Percentiles rank a stretch among this genome's conserved stretches.
These are phyloP conservation scores for Aspergillus diversus DNA, from an alignment of 495 filamentous ascomycete species.

Conservation along the genomic window DNA sequence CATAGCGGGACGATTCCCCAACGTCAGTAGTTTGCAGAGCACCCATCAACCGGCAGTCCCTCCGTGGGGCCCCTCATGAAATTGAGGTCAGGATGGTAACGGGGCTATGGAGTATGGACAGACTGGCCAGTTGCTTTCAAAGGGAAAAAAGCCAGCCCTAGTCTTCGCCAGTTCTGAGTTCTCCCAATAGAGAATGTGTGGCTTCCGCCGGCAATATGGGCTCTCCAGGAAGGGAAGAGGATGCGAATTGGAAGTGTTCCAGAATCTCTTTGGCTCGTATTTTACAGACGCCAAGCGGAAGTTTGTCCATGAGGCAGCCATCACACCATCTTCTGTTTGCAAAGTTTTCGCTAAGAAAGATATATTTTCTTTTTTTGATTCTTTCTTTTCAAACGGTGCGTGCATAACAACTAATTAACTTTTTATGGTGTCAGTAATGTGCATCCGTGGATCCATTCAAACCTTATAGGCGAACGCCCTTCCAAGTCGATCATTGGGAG, in stretches of 20 bases:
- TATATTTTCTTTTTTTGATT: no score
- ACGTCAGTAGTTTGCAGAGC: not conserved
- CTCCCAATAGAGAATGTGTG: no score
- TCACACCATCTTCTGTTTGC: not conserved
- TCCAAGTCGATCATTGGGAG: not conserved
- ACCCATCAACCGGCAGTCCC: not conserved
- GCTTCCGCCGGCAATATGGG: no score
- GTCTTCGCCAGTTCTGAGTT: no score
- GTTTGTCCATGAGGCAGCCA: not conserved
- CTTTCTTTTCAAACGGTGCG: not conserved
- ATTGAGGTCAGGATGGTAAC: not conserved
- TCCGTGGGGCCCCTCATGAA: conserved; percentile 4
- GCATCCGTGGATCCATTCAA: conserved; percentile 1
- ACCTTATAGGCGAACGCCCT: conserved; percentile 2
- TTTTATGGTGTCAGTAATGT: not conserved
- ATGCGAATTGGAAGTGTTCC: not conserved
- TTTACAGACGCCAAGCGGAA: not conserved
- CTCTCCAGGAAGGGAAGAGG: no score
- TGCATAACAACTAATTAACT: not conserved
- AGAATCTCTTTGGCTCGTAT: conserved; percentile 4
- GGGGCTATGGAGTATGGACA: not conserved
- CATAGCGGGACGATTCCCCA: conserved; percentile 7
- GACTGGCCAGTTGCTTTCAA: not conserved
- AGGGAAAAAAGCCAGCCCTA: not conserved
- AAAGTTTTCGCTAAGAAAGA: no score